Evolutionary conservation across 148 eudicot genomes (phyloP), one percentile per base, ranked within the genome.

Genomic region (Rhododendron mucronatum): DNA sequence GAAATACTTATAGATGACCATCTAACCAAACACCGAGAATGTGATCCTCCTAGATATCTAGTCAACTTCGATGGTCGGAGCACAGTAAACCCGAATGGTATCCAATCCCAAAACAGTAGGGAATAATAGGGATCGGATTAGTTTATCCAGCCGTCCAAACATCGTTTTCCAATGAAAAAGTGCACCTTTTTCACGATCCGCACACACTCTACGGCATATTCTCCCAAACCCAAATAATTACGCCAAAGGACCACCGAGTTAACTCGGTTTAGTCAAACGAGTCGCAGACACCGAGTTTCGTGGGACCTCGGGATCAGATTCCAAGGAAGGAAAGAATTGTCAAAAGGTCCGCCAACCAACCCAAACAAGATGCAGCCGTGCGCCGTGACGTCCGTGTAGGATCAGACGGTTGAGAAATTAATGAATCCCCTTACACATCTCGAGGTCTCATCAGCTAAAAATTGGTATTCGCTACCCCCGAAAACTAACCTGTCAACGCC

Each of bases 131-230:
- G 35, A 33, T 33, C 10, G 80, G 39, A 55, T 53, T 30, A n/a
- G 75, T 47, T 82, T 37, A 39, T 63, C 84, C 84, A 82, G 75
- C 37, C 65, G 76, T 82, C 76, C 75, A 82, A 63, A 82, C 76
- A 39, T 48, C 53, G 15, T 21, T 63, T 61, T 23, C 67, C 16
- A 14, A 41, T 41, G 16, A n/a, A 13, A 13, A 33, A 23, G 75
- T 73, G 69, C 23, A 6, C 75, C 75, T 69, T 39, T 63, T 12
- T 82, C 50, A 21, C 35, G 23, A 63, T 41, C 23, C 48, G 74
- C 80, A 23, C n/a, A 44, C 11, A 0, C 7, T n/a, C 14, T 47
- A 26, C 26, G 67, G 33, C 76, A 63, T 12, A 63, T 7, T 63
- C 80, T 35, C 37, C 47, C 35, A 20, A n/a, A 47, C 59, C 57